phyloP scores from a whole-genome alignment of 306 rosid species.

The Dalbergia cochinchinensis region DNA sequence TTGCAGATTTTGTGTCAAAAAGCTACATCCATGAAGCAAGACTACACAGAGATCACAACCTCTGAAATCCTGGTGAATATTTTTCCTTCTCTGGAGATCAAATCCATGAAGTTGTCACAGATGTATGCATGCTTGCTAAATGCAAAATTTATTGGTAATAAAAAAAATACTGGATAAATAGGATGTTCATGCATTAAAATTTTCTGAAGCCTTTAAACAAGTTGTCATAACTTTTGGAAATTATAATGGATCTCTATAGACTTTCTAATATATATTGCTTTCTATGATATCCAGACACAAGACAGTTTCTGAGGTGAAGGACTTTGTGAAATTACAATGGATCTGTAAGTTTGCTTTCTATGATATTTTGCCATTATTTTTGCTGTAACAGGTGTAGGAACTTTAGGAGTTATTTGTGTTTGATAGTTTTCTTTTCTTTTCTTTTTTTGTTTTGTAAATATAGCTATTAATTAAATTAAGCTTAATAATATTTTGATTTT shows the following conservation, averaged over 20 bases:
- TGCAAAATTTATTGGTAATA: constrained; percentile 30
- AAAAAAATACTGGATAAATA: constrained; percentile 14
- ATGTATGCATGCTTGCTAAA: constrained; percentile 34
- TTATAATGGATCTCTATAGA: constrained; percentile 11
- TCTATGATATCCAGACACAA: constrained; percentile 71
- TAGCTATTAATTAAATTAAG: too few relatives aligned
- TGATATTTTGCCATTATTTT: too few relatives aligned
- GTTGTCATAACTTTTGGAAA: constrained; percentile 21
- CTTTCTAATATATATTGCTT: constrained; percentile 50
- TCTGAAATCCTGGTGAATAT: constrained; percentile 31
- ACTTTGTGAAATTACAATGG: constrained; percentile 70
- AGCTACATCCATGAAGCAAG: constrained; percentile 98
- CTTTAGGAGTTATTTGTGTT: too few relatives aligned
- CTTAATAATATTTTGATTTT: too few relatives aligned
- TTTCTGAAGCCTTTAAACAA: background rate
- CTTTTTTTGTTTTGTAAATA: too few relatives aligned
- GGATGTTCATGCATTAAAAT: constrained; percentile 19
- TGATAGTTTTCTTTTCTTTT: too few relatives aligned
- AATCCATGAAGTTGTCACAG: constrained; percentile 13
- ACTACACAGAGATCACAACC: constrained; percentile 89
- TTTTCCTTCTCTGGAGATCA: constrained; percentile 29
- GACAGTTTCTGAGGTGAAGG: constrained; percentile 96
- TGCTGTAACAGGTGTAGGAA: too few relatives aligned
- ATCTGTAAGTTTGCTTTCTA: too few relatives aligned
- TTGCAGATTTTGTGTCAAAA: constrained; percentile 99